Evolutionary conservation across 805 yeast genomes (phyloP), one percentile per base, ranked within the genome.

Genomic region (Schwanniomyces polymorphus): DNA sequence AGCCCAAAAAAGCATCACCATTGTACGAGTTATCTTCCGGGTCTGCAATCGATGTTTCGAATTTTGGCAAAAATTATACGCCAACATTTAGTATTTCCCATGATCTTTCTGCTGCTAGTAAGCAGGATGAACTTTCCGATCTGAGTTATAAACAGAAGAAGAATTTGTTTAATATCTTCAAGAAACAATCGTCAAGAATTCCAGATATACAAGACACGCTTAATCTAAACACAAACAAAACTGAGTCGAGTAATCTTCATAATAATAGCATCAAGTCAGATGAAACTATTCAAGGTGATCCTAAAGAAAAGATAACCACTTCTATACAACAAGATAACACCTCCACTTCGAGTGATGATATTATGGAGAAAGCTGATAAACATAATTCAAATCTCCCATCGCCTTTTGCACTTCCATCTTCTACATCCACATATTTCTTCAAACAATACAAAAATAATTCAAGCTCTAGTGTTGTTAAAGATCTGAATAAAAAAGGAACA

Each of bases 391-490:
- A 56, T 10, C 46, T 64, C 18, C 73, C 74, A 7, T 61, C 67
- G 42, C 72, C 78, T 7, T 73, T 73, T 59, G 77, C 76, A n/a
- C 61, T 72, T 52, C 78, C 78, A 1, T 66, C 74, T 4, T 72
- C 76, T 1, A 68, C 76, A 0, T 70, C 76, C 0, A 64, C 61
- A 26, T 60, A 68, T 42, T 73, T 70, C 51, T 72, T 72, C 58
- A 71, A 68, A 44, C 68, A 58, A n/a, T 56, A 59, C 28, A 49
- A 34, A 14, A 52, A 56, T 38, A 52, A 42, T 8, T 50, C 59
- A 3, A 27, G 48, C 5, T 41, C 50, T 4, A 34, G 27, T 11
- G 11, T 37, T n/a, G 8, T 21, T 7, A 37, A 37, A 21, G 14
- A 38, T 27, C 12, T 38, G 14, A 25, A 41, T 5, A 44, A 46